Base-by-base conservation (phyloP, 148 eudicot genomes). In the Camellia sinensis region DNA sequence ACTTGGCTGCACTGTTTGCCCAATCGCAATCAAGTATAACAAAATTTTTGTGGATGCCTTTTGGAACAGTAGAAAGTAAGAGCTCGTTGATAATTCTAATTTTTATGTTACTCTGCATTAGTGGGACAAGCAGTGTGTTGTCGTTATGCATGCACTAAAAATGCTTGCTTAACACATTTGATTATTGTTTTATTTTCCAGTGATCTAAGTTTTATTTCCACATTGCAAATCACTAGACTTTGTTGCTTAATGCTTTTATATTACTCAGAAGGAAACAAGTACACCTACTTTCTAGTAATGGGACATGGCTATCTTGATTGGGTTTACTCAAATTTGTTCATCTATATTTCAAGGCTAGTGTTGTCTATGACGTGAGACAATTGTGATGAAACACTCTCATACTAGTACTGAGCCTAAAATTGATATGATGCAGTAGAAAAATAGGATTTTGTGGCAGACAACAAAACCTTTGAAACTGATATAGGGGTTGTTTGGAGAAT, bases 1-100 rank as follows among this genome's bases (percentile, higher is more conserved):
- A 87, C 98, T 97, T 75, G 98, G 89, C 77, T 90, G 92, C 87
- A 90, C 98, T 18, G 97, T 97, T 73, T 97, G 98, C 81, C 99
- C 99, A 3, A 84, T 97, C 37, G 98, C 99, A 74, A 91, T 97
- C 87, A 97, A 97, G 89, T 97, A 97, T 89, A 97, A 97, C 92
- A 97, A 97, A 86, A 91, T 94, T 52, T 94, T 94, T 81, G 99
- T 97, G 62, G 98, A 94, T 85, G 99, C 98, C 81, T 97, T 97
- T 76, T 97, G 99, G 99, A 97, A 94, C 83, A 94, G 98, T 74
- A 81, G 88, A 76, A 97, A 97, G 99, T 97, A 90, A 91, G 98
- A 41, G 84, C 62, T 63, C 56, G 71, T 54, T 71, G 41, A 21
- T 13, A 56, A 75, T 74, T 67, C 64, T 48, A 37, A n/a, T 54